Percentiles rank a stretch among this genome's conserved stretches.
phyloP scores from a whole-genome alignment of 2,329 filamentous ascomycete species.

The Calonectria ilicicola region DNA sequence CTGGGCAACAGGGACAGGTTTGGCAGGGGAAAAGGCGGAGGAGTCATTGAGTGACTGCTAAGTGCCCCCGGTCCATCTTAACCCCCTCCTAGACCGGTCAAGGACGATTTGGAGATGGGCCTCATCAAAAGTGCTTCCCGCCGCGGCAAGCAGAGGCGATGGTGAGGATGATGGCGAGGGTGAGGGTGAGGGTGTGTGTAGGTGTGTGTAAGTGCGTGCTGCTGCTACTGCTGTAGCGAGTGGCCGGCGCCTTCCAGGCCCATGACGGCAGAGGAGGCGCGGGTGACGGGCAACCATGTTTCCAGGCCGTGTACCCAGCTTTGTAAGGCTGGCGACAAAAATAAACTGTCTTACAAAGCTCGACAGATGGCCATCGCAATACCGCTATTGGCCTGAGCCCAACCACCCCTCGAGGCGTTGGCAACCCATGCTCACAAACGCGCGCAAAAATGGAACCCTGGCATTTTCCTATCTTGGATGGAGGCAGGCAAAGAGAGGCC shows the following conservation, averaged over 20 bases:
- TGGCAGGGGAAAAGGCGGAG: constrained; percentile 25
- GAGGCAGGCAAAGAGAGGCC: background rate
- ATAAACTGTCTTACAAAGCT: constrained; percentile 25
- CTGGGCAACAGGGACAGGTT: constrained; percentile 1
- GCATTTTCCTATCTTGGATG: background rate
- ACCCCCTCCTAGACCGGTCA: background rate
- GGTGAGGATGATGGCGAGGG: no score
- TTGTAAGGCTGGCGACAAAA: constrained; percentile 23
- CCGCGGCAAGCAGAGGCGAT: background rate
- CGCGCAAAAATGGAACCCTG: constrained; percentile 12
- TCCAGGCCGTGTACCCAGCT: constrained; percentile 16
- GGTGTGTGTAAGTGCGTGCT: background rate
- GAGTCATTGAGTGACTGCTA: constrained; percentile 1
- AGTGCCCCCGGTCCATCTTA: background rate
- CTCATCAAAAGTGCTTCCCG: constrained; percentile 11
- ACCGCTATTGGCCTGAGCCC: background rate
- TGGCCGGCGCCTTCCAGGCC: background rate
- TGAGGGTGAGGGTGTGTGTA: constrained; percentile 5
- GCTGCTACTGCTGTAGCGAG: background rate
- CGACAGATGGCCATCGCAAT: constrained; percentile 21
- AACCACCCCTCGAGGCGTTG: background rate
- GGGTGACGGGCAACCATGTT: constrained; percentile 1
- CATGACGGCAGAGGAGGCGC: constrained; percentile 1
- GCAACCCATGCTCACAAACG: constrained; percentile 5
- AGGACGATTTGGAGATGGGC: constrained; percentile 1